Percentiles rank a stretch among this genome's conserved stretches.
These are phyloP conservation scores for Pseudogymnoascus sp. DNA, from an alignment of 2,329 filamentous ascomycete genomes.

Conservation along the genomic window DNA sequence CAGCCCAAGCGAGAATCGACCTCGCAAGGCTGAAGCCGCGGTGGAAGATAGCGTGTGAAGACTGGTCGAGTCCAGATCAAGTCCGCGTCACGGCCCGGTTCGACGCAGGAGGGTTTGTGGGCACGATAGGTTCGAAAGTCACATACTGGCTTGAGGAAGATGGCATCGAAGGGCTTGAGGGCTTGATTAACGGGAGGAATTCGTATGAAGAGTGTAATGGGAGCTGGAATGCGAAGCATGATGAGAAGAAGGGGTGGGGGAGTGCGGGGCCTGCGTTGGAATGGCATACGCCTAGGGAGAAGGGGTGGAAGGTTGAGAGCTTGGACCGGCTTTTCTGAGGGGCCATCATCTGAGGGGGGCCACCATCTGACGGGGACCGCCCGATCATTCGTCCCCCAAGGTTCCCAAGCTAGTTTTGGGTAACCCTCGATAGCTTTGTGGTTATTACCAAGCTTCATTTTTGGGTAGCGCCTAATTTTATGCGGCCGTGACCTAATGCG, in stretches of 20 bases:
- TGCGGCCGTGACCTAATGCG: background rate
- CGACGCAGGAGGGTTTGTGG: constrained; percentile 55
- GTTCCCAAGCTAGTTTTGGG: background rate
- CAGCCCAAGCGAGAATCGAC: constrained; percentile 60
- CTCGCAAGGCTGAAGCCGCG: constrained; percentile 46
- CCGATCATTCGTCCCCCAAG: background rate
- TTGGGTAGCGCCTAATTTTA: background rate
- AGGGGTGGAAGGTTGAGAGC: constrained; percentile 8
- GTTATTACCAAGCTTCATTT: background rate
- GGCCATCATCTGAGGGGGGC: background rate
- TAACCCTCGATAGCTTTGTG: background rate
- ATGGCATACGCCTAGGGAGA: constrained; percentile 23
- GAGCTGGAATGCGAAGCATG: constrained; percentile 19
- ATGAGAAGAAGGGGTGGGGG: constrained; percentile 14
- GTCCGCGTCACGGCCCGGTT: constrained; percentile 46
- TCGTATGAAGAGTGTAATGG: constrained; percentile 23
- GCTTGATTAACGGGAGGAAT: constrained; percentile 39
- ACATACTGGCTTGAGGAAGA: constrained; percentile 55
- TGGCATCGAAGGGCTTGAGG: constrained; percentile 46
- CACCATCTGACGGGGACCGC: background rate
- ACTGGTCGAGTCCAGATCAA: constrained; percentile 38
- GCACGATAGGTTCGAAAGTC: constrained; percentile 51
- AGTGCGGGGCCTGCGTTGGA: constrained; percentile 14
- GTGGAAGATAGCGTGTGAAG: constrained; percentile 52
- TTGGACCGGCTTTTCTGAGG: constrained; percentile 1